These are phyloP conservation scores for Huiozyma sinensis DNA, from an alignment of 805 yeast species.

Conservation along the genomic window DNA sequence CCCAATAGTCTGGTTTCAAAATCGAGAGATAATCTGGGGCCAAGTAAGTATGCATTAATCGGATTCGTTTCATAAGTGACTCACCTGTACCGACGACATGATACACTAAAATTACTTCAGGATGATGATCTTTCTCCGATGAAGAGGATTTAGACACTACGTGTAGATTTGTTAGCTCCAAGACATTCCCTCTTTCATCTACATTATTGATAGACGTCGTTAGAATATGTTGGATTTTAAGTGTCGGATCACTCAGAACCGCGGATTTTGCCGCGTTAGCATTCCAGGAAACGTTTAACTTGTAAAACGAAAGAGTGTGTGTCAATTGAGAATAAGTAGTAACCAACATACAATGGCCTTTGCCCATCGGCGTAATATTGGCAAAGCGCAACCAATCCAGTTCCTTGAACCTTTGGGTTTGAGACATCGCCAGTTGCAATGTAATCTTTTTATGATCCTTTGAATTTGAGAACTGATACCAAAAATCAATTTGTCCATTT, in stretches of 20 bases:
- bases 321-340: conserved; percentile 20
- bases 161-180: conserved; percentile 17
- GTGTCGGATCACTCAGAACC: conserved; percentile 23
- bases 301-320: conserved; percentile 21
- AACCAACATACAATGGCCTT: conserved; percentile 24
- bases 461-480: conserved; percentile 31
- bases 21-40: conserved; percentile 14
- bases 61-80: conserved; percentile 20
- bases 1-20: conserved; percentile 7
- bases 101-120: conserved; percentile 23
- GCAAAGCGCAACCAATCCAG: conserved; percentile 26
- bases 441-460: conserved; percentile 29
- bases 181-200: conserved; percentile 15
- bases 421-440: conserved; percentile 17
- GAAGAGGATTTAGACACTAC: conserved; percentile 20
- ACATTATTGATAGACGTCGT: conserved; percentile 16
- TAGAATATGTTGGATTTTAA: conserved; percentile 18
- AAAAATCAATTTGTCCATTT: conserved; percentile 28
- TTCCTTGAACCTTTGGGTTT: conserved; percentile 18
- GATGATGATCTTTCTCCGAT: conserved; percentile 18
- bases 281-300: conserved; percentile 26
- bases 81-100: conserved; percentile 14
- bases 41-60: conserved; percentile 13
- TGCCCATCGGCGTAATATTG: conserved; percentile 25
- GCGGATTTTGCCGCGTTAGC: conserved; percentile 15